Base-by-base conservation (phyloP, 2,329 filamentous ascomycete genomes). In the Hypoxylon rubiginosum region DNA sequence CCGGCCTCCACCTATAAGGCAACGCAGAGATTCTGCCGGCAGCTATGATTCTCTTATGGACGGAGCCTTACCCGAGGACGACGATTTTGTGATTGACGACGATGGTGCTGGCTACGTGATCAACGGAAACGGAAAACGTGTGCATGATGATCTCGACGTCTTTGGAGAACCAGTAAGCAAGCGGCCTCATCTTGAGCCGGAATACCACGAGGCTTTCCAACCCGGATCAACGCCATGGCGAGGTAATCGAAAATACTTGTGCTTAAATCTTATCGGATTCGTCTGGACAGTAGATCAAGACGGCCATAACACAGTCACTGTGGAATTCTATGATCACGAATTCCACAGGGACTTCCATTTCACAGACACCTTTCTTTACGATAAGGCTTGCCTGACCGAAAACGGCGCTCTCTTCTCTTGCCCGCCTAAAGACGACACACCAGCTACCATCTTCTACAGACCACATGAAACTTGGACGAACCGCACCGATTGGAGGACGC, bases 281-380 rank as follows among this genome's bases (percentile, higher is more conserved):
- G 92, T 97, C 8, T 99, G 96, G 93, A 98, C 95, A 0, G 93
- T 99, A 17, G 92, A 97, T 72, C 96, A 99, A 79, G 94, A 97
- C 75, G 92, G 91, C 0, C 91, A 95, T 73, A 89, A 98, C 77
- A 99, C 96, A 1, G 91, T 99, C 10, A 97, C 94, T 0, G 94
- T 98, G 1, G 96, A 98, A 74, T 99, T 99, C 78, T 97, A 98
- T 77, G 97, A 99, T 78, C 91, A 94, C 63, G 94, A 97, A 72
- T 90, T 92, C 64, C 92, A 97, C 77, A 88, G 95, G 51, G 94
- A 98, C 78, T 97, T 97, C 74, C 96, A 98, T 81, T 98, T 99
- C 78, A 98, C 94, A 11, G 96, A 99, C 77, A 95, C 94, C 0
- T 97, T 94, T 76, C 85, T 94, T 3, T 98, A 98, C 79, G 96